Conservation (phyloP, 2,329 filamentous ascomycete species). For the Thyridium curvatum region DNA sequence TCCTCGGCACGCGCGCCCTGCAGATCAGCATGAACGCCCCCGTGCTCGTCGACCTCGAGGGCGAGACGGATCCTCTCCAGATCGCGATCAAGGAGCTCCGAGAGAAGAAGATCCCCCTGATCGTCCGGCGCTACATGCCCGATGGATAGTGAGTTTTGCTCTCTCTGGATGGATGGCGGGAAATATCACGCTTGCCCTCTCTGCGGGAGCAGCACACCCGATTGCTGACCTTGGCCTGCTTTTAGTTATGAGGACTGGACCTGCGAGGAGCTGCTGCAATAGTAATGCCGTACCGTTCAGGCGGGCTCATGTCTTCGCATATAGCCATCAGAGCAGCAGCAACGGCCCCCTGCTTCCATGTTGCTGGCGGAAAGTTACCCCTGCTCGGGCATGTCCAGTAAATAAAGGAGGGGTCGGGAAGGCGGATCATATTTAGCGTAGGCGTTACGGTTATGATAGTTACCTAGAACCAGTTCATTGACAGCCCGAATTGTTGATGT, state of each 20-base stretch:
- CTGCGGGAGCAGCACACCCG: too few species aligned
- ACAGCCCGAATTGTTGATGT: too few species aligned
- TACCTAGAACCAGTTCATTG: background rate
- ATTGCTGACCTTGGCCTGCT: conserved; percentile 1
- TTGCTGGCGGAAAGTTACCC: too few species aligned
- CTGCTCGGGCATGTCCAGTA: background rate
- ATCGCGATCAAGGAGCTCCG: conserved; percentile 96
- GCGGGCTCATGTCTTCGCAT: background rate
- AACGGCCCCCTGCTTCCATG: too few species aligned
- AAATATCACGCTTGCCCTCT: background rate
- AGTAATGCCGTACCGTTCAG: background rate
- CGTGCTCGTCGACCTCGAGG: conserved; percentile 91
- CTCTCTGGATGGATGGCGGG: conserved; percentile 3
- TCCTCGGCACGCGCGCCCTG: conserved; percentile 85
- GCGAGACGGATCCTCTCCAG: conserved; percentile 94
- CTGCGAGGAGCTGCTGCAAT: conserved; percentile 84
- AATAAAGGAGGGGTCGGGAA: background rate
- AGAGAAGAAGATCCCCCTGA: conserved; percentile 97
- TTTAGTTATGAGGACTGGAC: conserved; percentile 96
- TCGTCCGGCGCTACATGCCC: conserved; percentile 90
- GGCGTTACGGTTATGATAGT: conserved; percentile 10
- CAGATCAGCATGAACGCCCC: conserved; percentile 99
- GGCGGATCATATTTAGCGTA: conserved; percentile 13
- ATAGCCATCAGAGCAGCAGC: background rate
- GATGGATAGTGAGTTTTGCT: conserved; percentile 74